A percentile compares a stretch with the other conserved stretches of the same genome.
phyloP scores from a whole-genome alignment of 2,329 filamentous ascomycete genomes.

The Diatrype stigma region DNA sequence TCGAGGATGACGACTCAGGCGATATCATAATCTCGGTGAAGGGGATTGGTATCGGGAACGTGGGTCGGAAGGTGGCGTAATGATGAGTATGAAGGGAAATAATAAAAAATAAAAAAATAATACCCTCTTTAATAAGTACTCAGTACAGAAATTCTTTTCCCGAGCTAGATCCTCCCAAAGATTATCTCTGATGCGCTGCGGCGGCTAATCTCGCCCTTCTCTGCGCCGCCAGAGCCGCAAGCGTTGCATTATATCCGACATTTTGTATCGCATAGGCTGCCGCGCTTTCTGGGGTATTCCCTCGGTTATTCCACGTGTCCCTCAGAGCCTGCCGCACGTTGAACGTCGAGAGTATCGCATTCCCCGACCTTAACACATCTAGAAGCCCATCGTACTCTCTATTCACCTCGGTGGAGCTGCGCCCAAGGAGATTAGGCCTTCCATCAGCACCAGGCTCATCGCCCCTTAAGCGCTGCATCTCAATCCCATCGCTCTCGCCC shows the following conservation, averaged over 20 bases:
- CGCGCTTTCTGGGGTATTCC: constrained; percentile 33
- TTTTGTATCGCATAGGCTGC: constrained; percentile 50
- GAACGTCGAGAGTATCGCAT: constrained; percentile 50
- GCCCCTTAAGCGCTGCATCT: constrained; percentile 37
- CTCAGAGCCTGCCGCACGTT: constrained; percentile 47
- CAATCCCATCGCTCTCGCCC: constrained; percentile 40
- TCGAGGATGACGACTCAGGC: constrained; percentile 58
- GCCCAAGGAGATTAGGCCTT: constrained; percentile 24
- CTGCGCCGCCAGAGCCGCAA: constrained; percentile 48
- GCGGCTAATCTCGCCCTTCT: constrained; percentile 32
- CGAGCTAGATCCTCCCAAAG: too few species aligned
- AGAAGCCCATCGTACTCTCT: constrained; percentile 23
- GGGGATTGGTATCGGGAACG: constrained; percentile 88
- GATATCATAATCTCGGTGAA: constrained; percentile 89
- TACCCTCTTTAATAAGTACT: constrained; percentile 17
- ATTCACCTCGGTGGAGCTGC: constrained; percentile 9
- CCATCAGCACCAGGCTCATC: constrained; percentile 20
- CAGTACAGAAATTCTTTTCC: constrained; percentile 21
- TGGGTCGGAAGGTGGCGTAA: constrained; percentile 80
- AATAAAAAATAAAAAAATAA: constrained; percentile 11
- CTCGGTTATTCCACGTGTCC: constrained; percentile 41
- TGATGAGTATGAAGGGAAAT: neutral
- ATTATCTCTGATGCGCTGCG: constrained; percentile 21
- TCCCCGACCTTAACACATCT: constrained; percentile 51
- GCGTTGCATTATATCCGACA: constrained; percentile 50